Base-by-base conservation (phyloP, 2,329 filamentous ascomycete genomes). In the Hypoxylon sp. region DNA sequence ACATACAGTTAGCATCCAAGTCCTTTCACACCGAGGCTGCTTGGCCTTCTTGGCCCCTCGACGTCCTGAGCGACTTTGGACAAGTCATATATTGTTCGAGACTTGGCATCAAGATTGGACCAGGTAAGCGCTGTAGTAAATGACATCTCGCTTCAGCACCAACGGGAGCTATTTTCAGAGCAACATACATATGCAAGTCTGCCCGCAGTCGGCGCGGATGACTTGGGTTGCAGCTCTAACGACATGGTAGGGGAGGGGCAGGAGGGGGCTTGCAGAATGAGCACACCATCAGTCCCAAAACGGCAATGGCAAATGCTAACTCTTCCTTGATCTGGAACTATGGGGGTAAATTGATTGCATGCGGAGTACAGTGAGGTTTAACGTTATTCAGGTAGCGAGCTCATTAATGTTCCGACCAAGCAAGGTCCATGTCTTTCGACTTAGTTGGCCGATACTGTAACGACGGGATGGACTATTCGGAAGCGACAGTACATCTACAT, bases 131-230 rank as follows among this genome's bases (percentile, higher is more conserved):
- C 60, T 63, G 23, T 62, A 50, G 56, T 45, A 64, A 65, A 68
- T 67, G 68, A 65, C 65, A 65, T 69, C 68, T 72, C 70, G 70
- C 65, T 70, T 72, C 70, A 70, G 70, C 65, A 70, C 60, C 65
- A 65, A 69, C 70, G 70, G 70, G 65, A 72, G 63, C 68, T 72
- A 68, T 70, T 67, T 70, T 70, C 65, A 69, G 68, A 65, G 68
- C 51, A 34, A 60, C 57, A 38, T 66, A 62, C 55, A 66, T 63
- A 70, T 70, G 70, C 70, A 70, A 67, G 67, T 50, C 65, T 51
- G 59, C 56, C 67, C 69, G 67, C 60, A 61, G 48, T 72, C 61
- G 65, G 67, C 64, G 64, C 67, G 57, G 60, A 57, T 68, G 63
- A 65, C 57, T 61, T 67, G 43, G 66, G 61, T 70, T 63, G 46